Base-by-base conservation (phyloP, 257 asterid species). In the Parsonsia alboflavescens region DNA sequence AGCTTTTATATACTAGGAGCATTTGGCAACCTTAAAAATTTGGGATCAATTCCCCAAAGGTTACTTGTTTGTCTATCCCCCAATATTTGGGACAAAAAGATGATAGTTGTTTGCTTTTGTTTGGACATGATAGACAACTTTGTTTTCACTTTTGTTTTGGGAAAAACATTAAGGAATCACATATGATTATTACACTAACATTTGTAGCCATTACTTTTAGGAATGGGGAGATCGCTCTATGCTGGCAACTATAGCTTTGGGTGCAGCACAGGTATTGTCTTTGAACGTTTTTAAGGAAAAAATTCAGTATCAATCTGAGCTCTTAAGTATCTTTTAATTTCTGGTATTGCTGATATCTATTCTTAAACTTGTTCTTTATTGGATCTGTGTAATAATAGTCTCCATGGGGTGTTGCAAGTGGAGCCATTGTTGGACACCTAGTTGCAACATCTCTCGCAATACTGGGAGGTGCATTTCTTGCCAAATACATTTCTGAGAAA, bases 191-290 rank as follows among this genome's bases (percentile, higher is more conserved):
- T 28, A 39, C 30, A 42, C 17, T 36, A 7, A 21, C 41, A 15
- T 21, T 74, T 33, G 50, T 36, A 50, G 41, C 12, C 64, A 12
- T 68, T 61, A 44, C 72, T 76, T 81, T 54, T 54, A 89, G 97
- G 97, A 91, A 89, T 89, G 97, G 99, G 99, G 99, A 77, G 98
- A 95, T 78, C 98, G 99, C 15, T 95, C 99, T 3, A 95, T 95
- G 99, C 92, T 95, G 65, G 99, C 99, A 42, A 95, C 99, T 10
- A 90, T 95, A 82, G 99, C 98, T 69, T 90, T 92, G 15, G 98
- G 98, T 64, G 99, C 99, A 50, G 98, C 99, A 61, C 99, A 89
- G 96, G 99, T 92, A 83, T 71, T 28, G 57, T 67, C 53, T 73
- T 53, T 0, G 10, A 48, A 24, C 7, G 39, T 33, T 33, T 75